These are phyloP conservation scores for Pulveroboletus sp. DNA, from an alignment of 768 basidiomycete species.

Conservation along the genomic window DNA sequence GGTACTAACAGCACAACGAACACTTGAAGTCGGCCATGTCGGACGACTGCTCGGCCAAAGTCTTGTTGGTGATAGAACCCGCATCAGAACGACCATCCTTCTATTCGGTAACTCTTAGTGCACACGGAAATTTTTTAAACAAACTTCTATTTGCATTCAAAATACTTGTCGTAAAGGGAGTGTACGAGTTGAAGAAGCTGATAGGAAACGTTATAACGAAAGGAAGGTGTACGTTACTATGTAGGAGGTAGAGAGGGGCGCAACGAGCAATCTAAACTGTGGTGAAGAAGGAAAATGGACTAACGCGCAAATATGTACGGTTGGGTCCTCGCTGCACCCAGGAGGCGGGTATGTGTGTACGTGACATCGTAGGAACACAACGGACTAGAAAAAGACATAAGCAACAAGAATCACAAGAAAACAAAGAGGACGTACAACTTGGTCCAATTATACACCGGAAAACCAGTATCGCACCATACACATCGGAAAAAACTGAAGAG, in stretches of 20 bases:
- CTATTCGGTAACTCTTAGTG: not conserved
- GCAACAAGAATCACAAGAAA: not conserved
- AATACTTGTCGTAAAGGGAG: constrained; percentile 22
- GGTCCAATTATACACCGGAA: constrained; percentile 29
- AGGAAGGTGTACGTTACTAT: constrained; percentile 21
- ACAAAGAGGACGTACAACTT: constrained; percentile 17
- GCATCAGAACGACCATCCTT: not conserved
- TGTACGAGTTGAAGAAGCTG: constrained; percentile 23
- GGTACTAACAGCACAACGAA: constrained; percentile 2
- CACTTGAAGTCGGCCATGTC: not conserved
- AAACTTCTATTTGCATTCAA: constrained; percentile 25
- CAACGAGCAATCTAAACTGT: constrained; percentile 23
- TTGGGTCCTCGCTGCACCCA: constrained; percentile 20
- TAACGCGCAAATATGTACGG: constrained; percentile 20
- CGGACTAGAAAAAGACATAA: constrained; percentile 16
- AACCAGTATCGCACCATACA: constrained; percentile 35
- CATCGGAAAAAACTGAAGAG: constrained; percentile 11
- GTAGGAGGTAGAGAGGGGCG: constrained; percentile 10
- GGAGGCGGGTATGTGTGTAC: constrained; percentile 29
- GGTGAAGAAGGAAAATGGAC: constrained; percentile 7
- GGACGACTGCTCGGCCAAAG: constrained; percentile 11
- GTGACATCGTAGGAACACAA: constrained; percentile 27
- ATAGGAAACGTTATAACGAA: constrained; percentile 18
- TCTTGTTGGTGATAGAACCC: not conserved
- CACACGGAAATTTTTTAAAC: not conserved